Evolutionary conservation across 2,329 filamentous ascomycete genomes (phyloP).

Genomic region (Albifimbria verrucaria): DNA sequence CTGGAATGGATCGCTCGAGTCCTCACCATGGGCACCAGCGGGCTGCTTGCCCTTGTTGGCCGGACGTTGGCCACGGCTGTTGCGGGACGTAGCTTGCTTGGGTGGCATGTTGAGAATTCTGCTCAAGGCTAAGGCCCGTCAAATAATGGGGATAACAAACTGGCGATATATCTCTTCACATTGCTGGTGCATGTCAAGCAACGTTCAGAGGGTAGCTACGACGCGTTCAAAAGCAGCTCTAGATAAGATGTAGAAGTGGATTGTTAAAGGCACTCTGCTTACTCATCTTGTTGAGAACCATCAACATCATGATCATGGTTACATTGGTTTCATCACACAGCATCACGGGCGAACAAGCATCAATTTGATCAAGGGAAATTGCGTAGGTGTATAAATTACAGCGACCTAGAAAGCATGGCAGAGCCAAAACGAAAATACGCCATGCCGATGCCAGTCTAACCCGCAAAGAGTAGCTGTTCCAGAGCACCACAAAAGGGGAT

Average conservation of each 20-base stretch:
- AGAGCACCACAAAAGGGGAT: constrained; percentile 33
- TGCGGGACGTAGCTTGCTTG: constrained; percentile 32
- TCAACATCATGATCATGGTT: no score
- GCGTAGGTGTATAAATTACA: constrained; percentile 63
- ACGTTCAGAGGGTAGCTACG: no score
- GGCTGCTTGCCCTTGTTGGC: constrained; percentile 20
- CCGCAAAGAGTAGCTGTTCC: constrained; percentile 40
- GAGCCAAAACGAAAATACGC: constrained; percentile 42
- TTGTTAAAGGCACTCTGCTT: no score
- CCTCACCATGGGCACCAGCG: constrained; percentile 17
- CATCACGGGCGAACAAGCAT: neutral
- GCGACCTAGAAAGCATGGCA: constrained; percentile 49
- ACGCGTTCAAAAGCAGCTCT: no score
- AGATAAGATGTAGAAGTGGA: no score
- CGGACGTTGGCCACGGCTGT: constrained; percentile 33
- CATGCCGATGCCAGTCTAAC: constrained; percentile 49
- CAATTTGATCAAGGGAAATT: constrained; percentile 43
- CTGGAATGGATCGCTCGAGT: constrained; percentile 32
- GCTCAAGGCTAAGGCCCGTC: neutral
- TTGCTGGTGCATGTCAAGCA: no score
- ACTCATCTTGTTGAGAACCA: no score
- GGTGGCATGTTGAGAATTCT: constrained; percentile 37
- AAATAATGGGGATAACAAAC: constrained; percentile 10
- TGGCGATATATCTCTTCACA: no score
- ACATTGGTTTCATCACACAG: no score